Conservation (phyloP, 768 basidiomycete species). For the Agaricus subrufescens region DNA sequence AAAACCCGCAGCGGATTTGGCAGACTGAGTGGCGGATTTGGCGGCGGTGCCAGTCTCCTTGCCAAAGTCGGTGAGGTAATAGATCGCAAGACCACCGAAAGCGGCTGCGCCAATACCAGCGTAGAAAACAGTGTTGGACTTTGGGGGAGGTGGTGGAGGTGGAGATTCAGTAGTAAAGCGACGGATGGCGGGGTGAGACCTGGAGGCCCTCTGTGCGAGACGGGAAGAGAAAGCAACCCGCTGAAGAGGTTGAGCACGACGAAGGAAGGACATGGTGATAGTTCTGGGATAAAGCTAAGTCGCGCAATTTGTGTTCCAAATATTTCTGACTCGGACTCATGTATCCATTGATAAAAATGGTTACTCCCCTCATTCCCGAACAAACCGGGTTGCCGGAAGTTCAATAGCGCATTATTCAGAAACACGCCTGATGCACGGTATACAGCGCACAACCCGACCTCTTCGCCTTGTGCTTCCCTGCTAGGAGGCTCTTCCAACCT, state of each 20-base stretch:
- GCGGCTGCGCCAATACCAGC: slow-evolving; percentile 57
- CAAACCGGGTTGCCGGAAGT: no score
- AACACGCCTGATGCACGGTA: no score
- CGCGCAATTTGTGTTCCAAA: neutral
- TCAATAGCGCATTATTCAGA: no score
- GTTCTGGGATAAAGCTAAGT: neutral
- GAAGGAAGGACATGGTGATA: slow-evolving; percentile 52
- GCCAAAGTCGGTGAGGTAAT: slow-evolving; percentile 50
- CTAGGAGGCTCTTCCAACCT: no score
- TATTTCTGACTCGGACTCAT: no score
- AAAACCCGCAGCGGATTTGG: slow-evolving; percentile 65
- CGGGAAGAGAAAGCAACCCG: slow-evolving; percentile 10
- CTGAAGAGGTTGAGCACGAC: slow-evolving; percentile 28
- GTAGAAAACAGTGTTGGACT: slow-evolving; percentile 56
- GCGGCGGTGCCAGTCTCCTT: slow-evolving; percentile 48
- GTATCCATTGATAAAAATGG: no score
- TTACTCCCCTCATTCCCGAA: no score
- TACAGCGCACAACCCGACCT: no score
- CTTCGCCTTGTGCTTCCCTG: no score
- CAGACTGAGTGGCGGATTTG: slow-evolving; percentile 58
- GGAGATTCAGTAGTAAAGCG: slow-evolving; percentile 50
- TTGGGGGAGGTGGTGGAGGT: slow-evolving; percentile 39
- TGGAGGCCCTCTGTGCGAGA: slow-evolving; percentile 14
- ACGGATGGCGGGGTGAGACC: slow-evolving; percentile 26
- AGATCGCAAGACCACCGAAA: slow-evolving; percentile 57